These are phyloP conservation scores for Suillus subaureus DNA, from an alignment of 768 basidiomycete species.

Conservation along the genomic window DNA sequence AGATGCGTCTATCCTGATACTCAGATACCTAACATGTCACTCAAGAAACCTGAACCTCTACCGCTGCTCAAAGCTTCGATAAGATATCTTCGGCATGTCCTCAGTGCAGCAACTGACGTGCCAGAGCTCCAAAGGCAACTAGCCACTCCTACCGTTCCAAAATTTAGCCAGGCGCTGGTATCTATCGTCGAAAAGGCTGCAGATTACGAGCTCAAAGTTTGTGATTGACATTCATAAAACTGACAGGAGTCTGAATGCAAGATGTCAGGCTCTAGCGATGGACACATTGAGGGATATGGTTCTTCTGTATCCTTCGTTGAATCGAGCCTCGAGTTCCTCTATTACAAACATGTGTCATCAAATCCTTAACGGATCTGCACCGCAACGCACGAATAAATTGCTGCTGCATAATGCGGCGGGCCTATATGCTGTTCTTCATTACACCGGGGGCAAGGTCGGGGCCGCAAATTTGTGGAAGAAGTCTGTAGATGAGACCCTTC, in stretches of 20 bases:
- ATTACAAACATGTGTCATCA: conserved; percentile 57
- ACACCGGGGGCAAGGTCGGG: conserved; percentile 80
- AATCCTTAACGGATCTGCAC: conserved; percentile 56
- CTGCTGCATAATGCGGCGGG: conserved; percentile 52
- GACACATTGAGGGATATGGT: conserved; percentile 58
- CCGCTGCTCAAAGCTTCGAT: conserved; percentile 65
- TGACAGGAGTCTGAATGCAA: neutral
- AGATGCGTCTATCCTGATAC: conserved; percentile 22
- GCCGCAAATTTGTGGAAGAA: conserved; percentile 74
- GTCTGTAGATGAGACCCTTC: conserved; percentile 68
- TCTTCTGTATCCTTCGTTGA: conserved; percentile 66
- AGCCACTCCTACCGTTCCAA: conserved; percentile 68
- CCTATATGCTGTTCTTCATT: conserved; percentile 64
- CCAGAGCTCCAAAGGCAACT: conserved; percentile 85
- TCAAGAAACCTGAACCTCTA: conserved; percentile 67
- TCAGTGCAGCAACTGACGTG: conserved; percentile 58
- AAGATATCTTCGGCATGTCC: conserved; percentile 63
- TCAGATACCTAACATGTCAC: conserved; percentile 25
- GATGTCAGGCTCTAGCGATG: conserved; percentile 45
- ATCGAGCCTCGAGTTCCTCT: conserved; percentile 54
- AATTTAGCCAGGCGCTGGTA: conserved; percentile 64
- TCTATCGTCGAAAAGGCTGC: conserved; percentile 52
- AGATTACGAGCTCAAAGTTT: conserved; percentile 59
- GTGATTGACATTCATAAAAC: conserved; percentile 2
- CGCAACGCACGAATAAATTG: conserved; percentile 39